Evolutionary conservation across 1,284 basidiomycete genomes (phyloP), one percentile per base, ranked within the genome.

Genomic region (Ganoderma boninense): DNA sequence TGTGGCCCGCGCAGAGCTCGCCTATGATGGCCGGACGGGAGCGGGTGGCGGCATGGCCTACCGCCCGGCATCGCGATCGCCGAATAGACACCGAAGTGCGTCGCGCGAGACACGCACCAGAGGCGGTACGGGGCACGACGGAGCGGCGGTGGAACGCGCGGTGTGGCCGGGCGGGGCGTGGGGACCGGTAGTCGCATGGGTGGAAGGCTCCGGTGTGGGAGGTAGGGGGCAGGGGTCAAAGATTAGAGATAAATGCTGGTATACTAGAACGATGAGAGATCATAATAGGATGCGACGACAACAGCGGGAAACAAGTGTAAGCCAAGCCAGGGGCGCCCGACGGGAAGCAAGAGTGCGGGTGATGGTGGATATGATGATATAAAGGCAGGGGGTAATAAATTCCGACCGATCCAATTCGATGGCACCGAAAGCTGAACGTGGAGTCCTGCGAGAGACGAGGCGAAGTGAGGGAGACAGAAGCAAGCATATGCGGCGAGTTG

Each of bases 191-290:
- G n/a, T n/a, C 59, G 40, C 23, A 35, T 42, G 59, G 20, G 40
- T 38, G 59, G 49, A 20, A 61, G 16, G 32, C 59, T 40, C 11
- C 59, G n/a, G 29, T 32, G 54, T 32, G 32, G 23, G 54, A 20
- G 35, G 54, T 20, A 56, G 26, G 54, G 73, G 65, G 60, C 7
- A 13, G 70, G 63, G 23, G 70, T 64, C 63, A 69, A 68, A 74
- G 35, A 73, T 74, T 74, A 74, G 63, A 60, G 11, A 71, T 69
- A 70, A 70, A 71, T 69, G 70, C 49, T 56, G 70, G 73, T 74
- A 74, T 74, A 64, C 20, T 71, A 74, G 65, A 71, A 67, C 46
- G 57, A 43, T 40, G 59, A 42, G 68, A 62, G 49, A 65, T 52
- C 57, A 64, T 52, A 40, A 65, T 52, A 43, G 63, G 62, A 59